Base-by-base conservation (phyloP, 2,329 filamentous ascomycete species). In the Ilyonectria robusta region DNA sequence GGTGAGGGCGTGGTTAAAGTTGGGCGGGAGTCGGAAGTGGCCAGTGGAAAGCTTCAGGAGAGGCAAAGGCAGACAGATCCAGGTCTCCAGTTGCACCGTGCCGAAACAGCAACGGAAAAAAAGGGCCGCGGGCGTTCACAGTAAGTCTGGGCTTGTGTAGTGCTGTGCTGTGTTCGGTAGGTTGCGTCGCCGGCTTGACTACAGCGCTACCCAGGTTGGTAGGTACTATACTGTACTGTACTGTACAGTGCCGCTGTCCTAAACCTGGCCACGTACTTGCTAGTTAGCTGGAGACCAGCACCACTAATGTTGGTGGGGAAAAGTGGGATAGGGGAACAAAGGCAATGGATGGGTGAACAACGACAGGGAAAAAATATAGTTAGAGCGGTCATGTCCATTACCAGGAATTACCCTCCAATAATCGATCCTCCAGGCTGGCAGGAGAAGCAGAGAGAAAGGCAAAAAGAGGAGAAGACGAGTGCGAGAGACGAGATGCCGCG, bases 41-140 rank as follows among this genome's bases (percentile, higher is more conserved):
- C 62, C 67, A 66, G 69, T 63, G 65, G 60, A 60, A 70, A 66
- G 67, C 72, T 72, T 77, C 77, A 78, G 76, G 77, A 78, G 76
- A 66, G 50, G 50, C 72, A 70, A 71, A 51, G 47, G 47, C 47
- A 40, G 29, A 26, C 54, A 51, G 48, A 59, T 47, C 35, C 50
- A 48, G 58, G 42, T 48, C 53, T 59, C 42, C 50, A 53, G 50
- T 53, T 66, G 72, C 72, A 69, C 70, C 71, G 70, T 72, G 67
- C 57, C 61, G 53, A 61, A 64, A 68, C 62, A 59, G 48, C 51
- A 59, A 48, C 44, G 50, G 53, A 55, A 53, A 59, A 58, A 67
- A 59, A 63, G 58, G 48, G 50, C 50, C 50, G 50, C 50, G 50
- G 48, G 33, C 9, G 33, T 35, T 53, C 26, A 26, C 26, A 31